These are phyloP conservation scores for Phlebopus sp. DNA, from an alignment of 1,284 basidiomycete genomes.

Conservation along the genomic window DNA sequence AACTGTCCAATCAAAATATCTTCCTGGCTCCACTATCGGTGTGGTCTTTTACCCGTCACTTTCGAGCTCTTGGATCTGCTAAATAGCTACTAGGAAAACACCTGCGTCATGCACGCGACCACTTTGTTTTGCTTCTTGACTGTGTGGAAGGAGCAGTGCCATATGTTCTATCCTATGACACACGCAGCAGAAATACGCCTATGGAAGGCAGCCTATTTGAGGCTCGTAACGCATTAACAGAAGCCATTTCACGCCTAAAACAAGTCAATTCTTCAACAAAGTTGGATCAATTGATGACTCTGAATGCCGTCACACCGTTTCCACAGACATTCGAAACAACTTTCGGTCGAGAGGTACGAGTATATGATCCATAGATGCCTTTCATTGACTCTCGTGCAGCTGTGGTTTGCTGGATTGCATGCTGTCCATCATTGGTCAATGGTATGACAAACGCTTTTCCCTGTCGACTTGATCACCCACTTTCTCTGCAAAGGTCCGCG, in stretches of 20 bases:
- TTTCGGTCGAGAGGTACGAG: slow-evolving; percentile 73
- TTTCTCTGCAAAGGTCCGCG: slow-evolving; percentile 53
- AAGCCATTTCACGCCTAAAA: slow-evolving; percentile 56
- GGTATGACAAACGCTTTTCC: slow-evolving; percentile 42
- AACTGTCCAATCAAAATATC: slow-evolving; percentile 58
- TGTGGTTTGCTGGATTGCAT: slow-evolving; percentile 85
- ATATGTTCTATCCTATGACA: slow-evolving; percentile 68
- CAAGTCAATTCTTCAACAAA: slow-evolving; percentile 46
- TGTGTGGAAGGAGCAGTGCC: slow-evolving; percentile 50
- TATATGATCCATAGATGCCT: background rate
- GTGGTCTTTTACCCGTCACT: slow-evolving; percentile 11
- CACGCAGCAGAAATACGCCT: slow-evolving; percentile 69
- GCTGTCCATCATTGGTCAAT: slow-evolving; percentile 86
- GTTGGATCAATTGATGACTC: slow-evolving; percentile 54
- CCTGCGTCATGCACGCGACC: slow-evolving; percentile 77
- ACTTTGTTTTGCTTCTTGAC: slow-evolving; percentile 66
- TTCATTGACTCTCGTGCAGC: slow-evolving; percentile 36
- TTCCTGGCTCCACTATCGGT: slow-evolving; percentile 84
- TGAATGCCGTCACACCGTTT: slow-evolving; percentile 79
- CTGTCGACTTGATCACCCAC: slow-evolving; percentile 4
- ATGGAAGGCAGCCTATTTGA: slow-evolving; percentile 70
- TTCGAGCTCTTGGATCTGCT: slow-evolving; percentile 2
- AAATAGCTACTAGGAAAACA: slow-evolving; percentile 61
- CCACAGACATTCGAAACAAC: slow-evolving; percentile 71
- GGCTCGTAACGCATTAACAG: slow-evolving; percentile 55